phyloP scores from a whole-genome alignment of 345 rosid species.

The Draba incana region DNA sequence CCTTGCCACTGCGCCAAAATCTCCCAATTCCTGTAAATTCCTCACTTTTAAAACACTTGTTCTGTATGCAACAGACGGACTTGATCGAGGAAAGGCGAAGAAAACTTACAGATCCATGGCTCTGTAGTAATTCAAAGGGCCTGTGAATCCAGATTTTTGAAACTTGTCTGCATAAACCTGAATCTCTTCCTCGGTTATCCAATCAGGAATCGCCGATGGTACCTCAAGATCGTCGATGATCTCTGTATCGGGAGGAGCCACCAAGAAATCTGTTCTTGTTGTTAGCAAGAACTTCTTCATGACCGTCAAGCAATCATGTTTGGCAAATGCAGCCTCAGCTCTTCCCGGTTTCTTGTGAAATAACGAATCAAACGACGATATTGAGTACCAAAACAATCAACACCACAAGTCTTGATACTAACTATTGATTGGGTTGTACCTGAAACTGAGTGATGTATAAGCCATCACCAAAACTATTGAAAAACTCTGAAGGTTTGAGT shows the following conservation, averaged over 20 bases:
- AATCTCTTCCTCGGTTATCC: slow-evolving; percentile 71
- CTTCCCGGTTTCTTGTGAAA: slow-evolving; percentile 63
- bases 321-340: slow-evolving; percentile 69
- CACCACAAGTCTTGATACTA: background rate
- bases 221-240: slow-evolving; percentile 60
- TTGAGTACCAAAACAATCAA: background rate
- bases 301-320: slow-evolving; percentile 58
- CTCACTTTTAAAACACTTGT: background rate
- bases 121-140: slow-evolving; percentile 63
- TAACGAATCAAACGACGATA: background rate
- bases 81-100: background rate
- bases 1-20: slow-evolving; percentile 60
- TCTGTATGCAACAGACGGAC: background rate
- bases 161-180: slow-evolving; percentile 70
- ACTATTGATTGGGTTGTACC: slow-evolving; percentile 42
- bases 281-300: slow-evolving; percentile 70
- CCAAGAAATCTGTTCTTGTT: slow-evolving; percentile 50
- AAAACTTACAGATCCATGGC: slow-evolving; percentile 60
- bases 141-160: slow-evolving; percentile 66
- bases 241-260: slow-evolving; percentile 68
- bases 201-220: slow-evolving; percentile 54
- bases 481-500: slow-evolving; percentile 39
- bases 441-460: slow-evolving; percentile 66
- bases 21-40: slow-evolving; percentile 65
- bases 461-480: slow-evolving; percentile 52